These are phyloP conservation scores for Podospora tetraspora DNA, from an alignment of 495 filamentous ascomycete species.

Conservation along the genomic window DNA sequence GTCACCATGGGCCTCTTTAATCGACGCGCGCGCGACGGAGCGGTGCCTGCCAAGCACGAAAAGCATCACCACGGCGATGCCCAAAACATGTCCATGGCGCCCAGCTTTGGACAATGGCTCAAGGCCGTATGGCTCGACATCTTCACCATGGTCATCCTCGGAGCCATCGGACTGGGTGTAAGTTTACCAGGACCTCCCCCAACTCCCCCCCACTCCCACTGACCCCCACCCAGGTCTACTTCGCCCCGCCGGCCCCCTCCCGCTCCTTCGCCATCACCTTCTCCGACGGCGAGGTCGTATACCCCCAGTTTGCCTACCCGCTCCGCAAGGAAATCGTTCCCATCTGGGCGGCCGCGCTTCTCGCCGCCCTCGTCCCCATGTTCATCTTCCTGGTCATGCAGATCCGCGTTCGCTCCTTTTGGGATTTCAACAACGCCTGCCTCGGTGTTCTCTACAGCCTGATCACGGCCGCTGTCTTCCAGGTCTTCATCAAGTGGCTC, in stretches of 20 bases:
- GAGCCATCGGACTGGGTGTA: conserved; percentile 55
- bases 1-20: conserved; percentile 28
- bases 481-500: conserved; percentile 53
- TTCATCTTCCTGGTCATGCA: conserved; percentile 52
- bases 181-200: conserved; percentile 17
- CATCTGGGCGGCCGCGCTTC: conserved; percentile 53
- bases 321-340: conserved; percentile 58
- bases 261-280: conserved; percentile 56
- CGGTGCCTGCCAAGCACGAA: background rate
- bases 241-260: conserved; percentile 49
- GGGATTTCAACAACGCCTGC: conserved; percentile 60
- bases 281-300: conserved; percentile 53
- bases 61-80: conserved; percentile 9
- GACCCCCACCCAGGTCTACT: conserved; percentile 42
- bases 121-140: conserved; percentile 55
- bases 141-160: conserved; percentile 52
- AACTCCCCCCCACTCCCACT: background rate
- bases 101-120: conserved; percentile 52
- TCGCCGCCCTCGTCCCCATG: conserved; percentile 52
- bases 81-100: conserved; percentile 27
- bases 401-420: conserved; percentile 58
- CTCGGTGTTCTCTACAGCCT: conserved; percentile 57
- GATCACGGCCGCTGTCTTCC: conserved; percentile 53
- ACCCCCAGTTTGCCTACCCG: conserved; percentile 58
- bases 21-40: conserved; percentile 14